Conservation (phyloP, 108 stramenopile genomes). For the Parietichytrium sp. region DNA sequence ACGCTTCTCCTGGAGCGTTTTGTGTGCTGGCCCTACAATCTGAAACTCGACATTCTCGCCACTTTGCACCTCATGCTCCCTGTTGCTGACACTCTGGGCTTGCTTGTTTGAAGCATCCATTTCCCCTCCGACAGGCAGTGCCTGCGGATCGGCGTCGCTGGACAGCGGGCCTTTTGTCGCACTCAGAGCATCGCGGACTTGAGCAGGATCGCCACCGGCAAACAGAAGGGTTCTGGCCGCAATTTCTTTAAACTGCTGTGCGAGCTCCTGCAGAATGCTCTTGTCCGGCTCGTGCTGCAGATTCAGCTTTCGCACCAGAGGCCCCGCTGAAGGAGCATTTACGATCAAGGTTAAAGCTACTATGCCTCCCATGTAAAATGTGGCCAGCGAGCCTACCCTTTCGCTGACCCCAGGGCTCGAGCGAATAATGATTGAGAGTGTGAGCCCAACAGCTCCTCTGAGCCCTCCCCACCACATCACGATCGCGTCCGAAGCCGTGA, state of each 20-base stretch:
- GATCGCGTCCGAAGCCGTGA: conserved; percentile 39
- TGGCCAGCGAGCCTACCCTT: conserved; percentile 43
- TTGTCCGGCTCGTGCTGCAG: conserved; percentile 36
- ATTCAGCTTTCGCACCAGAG: conserved; percentile 45
- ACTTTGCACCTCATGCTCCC: too few species aligned
- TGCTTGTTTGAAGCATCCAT: too few species aligned
- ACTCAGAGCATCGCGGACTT: neutral
- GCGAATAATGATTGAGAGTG: conserved; percentile 60
- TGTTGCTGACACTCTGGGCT: too few species aligned
- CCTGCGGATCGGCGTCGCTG: neutral
- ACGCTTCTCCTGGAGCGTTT: neutral
- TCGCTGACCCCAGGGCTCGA: conserved; percentile 33
- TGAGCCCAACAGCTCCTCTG: conserved; percentile 66
- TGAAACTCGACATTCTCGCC: too few species aligned
- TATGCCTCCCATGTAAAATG: conserved; percentile 59
- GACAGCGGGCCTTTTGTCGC: neutral
- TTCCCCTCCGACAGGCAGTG: neutral
- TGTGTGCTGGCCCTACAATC: too few species aligned
- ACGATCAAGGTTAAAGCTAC: conserved; percentile 57
- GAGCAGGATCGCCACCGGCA: neutral
- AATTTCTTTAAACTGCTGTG: neutral
- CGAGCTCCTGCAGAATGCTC: neutral
- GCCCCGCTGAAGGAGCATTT: conserved; percentile 57
- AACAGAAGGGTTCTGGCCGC: neutral
- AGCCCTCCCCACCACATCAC: conserved; percentile 57